Conservation (phyloP, 352 stramenopile genomes). For the Saprolegnia diclina region DNA sequence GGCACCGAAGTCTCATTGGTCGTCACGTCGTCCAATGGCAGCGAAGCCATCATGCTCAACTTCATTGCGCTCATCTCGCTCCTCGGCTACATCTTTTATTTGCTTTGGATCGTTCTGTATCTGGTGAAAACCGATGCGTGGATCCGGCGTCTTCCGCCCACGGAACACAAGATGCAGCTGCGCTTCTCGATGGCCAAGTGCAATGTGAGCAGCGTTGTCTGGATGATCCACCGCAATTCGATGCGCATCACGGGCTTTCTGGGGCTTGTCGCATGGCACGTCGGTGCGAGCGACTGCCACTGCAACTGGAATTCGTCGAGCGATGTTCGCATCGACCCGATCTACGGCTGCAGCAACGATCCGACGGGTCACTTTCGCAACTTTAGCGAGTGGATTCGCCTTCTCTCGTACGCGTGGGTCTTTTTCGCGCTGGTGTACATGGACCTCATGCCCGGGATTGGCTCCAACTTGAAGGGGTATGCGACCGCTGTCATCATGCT, state of each 20-base stretch:
- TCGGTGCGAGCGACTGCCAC: background rate
- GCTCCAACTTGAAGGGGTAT: background rate
- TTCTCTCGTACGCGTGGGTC: slow-evolving; percentile 1
- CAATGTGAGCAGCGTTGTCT: slow-evolving; percentile 1
- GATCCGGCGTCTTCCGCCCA: background rate
- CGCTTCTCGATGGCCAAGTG: background rate
- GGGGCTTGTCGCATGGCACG: slow-evolving; percentile 1
- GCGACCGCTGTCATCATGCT: background rate
- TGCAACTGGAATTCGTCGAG: background rate
- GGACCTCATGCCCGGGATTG: background rate
- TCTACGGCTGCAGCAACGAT: background rate
- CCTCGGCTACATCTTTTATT: background rate
- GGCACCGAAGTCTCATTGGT: background rate
- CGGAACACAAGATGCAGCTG: background rate
- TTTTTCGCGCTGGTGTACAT: slow-evolving; percentile 4
- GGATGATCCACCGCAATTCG: background rate
- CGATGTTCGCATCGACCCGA: background rate
- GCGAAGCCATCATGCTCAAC: slow-evolving; percentile 9
- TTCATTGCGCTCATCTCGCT: background rate
- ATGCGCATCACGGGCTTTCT: slow-evolving; percentile 1
- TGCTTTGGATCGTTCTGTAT: background rate
- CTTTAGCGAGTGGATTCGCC: background rate
- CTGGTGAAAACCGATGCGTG: background rate
- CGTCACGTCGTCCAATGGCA: background rate
- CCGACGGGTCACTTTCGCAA: background rate